phyloP scores from a whole-genome alignment of 2,329 filamentous ascomycete species.

The Alternaria sp. region DNA sequence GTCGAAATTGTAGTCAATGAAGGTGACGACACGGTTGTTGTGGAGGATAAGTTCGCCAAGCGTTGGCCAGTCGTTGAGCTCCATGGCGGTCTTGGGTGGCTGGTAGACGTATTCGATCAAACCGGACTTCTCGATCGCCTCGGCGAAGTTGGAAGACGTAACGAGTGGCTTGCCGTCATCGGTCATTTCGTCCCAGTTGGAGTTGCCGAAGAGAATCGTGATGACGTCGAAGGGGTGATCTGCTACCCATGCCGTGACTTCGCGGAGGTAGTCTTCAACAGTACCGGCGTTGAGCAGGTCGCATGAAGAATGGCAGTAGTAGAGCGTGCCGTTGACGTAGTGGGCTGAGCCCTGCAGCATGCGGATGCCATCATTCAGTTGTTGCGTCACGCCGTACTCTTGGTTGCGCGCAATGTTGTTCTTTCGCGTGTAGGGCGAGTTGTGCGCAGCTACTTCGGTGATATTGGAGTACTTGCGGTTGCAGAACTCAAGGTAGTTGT shows the following conservation, averaged over 20 bases:
- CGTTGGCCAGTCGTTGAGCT: conserved; percentile 82
- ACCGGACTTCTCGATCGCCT: conserved; percentile 73
- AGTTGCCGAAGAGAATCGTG: conserved; percentile 87
- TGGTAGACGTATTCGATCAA: conserved; percentile 77
- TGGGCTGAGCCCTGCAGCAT: conserved; percentile 67
- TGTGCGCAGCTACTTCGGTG: conserved; percentile 51
- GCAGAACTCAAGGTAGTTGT: conserved; percentile 51
- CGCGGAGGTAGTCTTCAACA: conserved; percentile 74
- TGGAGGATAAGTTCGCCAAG: conserved; percentile 64
- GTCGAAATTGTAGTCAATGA: conserved; percentile 65
- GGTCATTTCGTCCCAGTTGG: conserved; percentile 50
- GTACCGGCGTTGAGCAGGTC: conserved; percentile 83
- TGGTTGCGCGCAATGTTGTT: conserved; percentile 49
- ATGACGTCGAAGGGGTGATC: conserved; percentile 86
- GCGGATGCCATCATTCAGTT: conserved; percentile 50
- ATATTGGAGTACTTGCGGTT: conserved; percentile 49
- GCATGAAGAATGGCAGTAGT: conserved; percentile 89
- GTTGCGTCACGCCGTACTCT: conserved; percentile 44
- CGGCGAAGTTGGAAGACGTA: conserved; percentile 67
- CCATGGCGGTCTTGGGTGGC: conserved; percentile 77
- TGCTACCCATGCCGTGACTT: conserved; percentile 76
- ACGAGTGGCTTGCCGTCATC: conserved; percentile 59
- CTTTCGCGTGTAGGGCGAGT: conserved; percentile 45
- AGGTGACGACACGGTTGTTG: conserved; percentile 48
- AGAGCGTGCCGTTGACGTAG: conserved; percentile 64